Evolutionary conservation across 208 protist genomes (phyloP).

Genomic region (Trypanosoma congolense): DNA sequence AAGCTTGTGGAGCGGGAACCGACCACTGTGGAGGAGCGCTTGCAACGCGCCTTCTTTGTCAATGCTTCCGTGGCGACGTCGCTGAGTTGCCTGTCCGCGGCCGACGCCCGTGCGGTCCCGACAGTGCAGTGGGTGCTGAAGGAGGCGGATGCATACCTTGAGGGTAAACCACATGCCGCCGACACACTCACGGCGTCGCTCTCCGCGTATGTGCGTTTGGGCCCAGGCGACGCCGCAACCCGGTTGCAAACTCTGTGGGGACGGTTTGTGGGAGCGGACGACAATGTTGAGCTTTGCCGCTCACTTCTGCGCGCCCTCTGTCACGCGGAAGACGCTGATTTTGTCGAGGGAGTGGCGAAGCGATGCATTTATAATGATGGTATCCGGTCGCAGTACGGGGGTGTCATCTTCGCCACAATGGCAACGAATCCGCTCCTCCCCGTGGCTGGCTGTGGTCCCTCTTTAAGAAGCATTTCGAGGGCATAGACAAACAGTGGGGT

Average conservation of each 20-base stretch:
- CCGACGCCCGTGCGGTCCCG: slow-evolving; percentile 19
- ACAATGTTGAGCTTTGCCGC: slow-evolving; percentile 66
- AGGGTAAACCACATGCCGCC: slow-evolving; percentile 23
- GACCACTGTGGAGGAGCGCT: slow-evolving; percentile 11
- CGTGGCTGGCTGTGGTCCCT: slow-evolving; percentile 55
- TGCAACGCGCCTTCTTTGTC: slow-evolving; percentile 22
- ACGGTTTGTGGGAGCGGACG: slow-evolving; percentile 47
- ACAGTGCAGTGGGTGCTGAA: slow-evolving; percentile 57
- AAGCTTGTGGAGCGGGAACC: slow-evolving; percentile 21
- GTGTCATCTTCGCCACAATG: slow-evolving; percentile 47
- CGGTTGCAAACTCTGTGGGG: slow-evolving; percentile 34
- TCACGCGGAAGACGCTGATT: slow-evolving; percentile 37
- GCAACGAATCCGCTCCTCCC: slow-evolving; percentile 39
- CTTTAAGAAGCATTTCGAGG: slow-evolving; percentile 66
- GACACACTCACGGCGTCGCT: slow-evolving; percentile 50
- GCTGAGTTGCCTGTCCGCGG: slow-evolving; percentile 5
- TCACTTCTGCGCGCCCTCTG: slow-evolving; percentile 59
- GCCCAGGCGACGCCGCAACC: slow-evolving; percentile 8
- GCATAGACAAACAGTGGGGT: slow-evolving; percentile 82
- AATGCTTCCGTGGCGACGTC: slow-evolving; percentile 7
- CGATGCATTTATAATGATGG: slow-evolving; percentile 58
- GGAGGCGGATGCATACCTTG: slow-evolving; percentile 49
- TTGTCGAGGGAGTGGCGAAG: slow-evolving; percentile 49
- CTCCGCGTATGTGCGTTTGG: slow-evolving; percentile 38
- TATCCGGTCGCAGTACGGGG: slow-evolving; percentile 78